These are phyloP conservation scores for Salvia hispanica DNA, from an alignment of 257 asterid species.

Conservation along the genomic window DNA sequence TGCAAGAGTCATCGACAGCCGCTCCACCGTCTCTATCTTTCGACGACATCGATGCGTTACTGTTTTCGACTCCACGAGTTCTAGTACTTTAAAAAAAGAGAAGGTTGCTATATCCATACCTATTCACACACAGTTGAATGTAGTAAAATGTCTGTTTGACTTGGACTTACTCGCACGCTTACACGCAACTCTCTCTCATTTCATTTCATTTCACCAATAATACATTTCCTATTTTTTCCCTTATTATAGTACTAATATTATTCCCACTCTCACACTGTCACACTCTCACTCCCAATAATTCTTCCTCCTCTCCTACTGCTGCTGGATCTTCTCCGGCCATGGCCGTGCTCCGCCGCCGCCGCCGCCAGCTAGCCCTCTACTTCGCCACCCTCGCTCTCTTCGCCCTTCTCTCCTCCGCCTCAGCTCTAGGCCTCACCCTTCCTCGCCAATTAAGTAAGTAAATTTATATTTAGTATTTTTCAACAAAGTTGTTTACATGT, in stretches of 20 bases:
- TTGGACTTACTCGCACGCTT: slow-evolving; percentile 51
- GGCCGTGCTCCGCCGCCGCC: slow-evolving; percentile 39
- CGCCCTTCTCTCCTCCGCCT: slow-evolving; percentile 41
- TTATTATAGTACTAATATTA: slow-evolving; percentile 7
- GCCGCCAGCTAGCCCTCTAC: slow-evolving; percentile 41
- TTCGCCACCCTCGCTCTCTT: slow-evolving; percentile 54
- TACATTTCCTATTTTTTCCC: slow-evolving; percentile 4
- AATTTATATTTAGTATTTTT: neutral
- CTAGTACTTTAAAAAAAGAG: too few species aligned
- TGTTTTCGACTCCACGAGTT: too few species aligned
- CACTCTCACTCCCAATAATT: slow-evolving; percentile 27
- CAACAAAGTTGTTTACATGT: too few species aligned
- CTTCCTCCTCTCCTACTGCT: neutral
- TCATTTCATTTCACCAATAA: slow-evolving; percentile 33
- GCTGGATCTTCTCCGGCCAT: slow-evolving; percentile 33
- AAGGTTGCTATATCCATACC: neutral
- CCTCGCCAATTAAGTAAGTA: slow-evolving; percentile 52
- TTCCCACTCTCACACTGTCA: neutral
- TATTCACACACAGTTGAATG: slow-evolving; percentile 31
- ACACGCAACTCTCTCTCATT: slow-evolving; percentile 37
- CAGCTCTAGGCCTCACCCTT: slow-evolving; percentile 40
- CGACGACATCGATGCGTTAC: too few species aligned
- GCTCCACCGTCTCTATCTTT: too few species aligned
- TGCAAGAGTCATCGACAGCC: too few species aligned
- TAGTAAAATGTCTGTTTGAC: slow-evolving; percentile 49